Base-by-base conservation (phyloP, 2,329 filamentous ascomycete species). In the Penicillium sp. region DNA sequence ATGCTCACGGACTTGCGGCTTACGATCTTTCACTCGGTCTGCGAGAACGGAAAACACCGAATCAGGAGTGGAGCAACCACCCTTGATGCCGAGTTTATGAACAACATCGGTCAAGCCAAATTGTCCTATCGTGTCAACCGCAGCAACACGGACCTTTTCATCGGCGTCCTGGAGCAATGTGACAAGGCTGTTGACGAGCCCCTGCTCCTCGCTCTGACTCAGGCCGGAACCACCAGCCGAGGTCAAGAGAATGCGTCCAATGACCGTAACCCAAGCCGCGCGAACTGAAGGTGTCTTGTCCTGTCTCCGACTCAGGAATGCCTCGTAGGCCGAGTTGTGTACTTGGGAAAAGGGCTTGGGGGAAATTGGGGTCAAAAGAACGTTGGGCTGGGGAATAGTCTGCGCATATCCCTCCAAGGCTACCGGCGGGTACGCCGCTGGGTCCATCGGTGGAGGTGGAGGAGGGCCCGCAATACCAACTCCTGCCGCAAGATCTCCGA, bases 401-500 rank as follows among this genome's bases (percentile, higher is more conserved):
- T 82, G 75, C 7, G 77, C 70, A 32, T 78, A 75, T 2, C 80
- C 75, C 3, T 75, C 68, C 20, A 75, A 43, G 2, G 67, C 67
- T 27, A 77, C 67, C 17, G 87, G 84, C n/a, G 93, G 93, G 65
- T 95, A 97, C 24, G 88, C 87, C 18, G 88, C 83, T 10, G 93
- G 90, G 64, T 97, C 91, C 66, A 96, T 80, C 1, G 78, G 72
- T 8, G 88, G 83, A 6, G 84, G 75, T 12, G 88, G 84, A 13
- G 92, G 91, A 49, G 90, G 89, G 0, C 93, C 93, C 55, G 92
- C 91, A 54, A 93, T 90, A 43, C 93, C 93, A 68, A 97, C 95
- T 5, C 93, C 93, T 33, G 93, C 88, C 21, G 95, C 88, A 80
- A 99, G 92, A 67, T 97, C 93, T 46, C 95, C 94, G 32, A 99